Base-by-base conservation (phyloP, 2,329 filamentous ascomycete species). In the Hymenoscyphus repandus region DNA sequence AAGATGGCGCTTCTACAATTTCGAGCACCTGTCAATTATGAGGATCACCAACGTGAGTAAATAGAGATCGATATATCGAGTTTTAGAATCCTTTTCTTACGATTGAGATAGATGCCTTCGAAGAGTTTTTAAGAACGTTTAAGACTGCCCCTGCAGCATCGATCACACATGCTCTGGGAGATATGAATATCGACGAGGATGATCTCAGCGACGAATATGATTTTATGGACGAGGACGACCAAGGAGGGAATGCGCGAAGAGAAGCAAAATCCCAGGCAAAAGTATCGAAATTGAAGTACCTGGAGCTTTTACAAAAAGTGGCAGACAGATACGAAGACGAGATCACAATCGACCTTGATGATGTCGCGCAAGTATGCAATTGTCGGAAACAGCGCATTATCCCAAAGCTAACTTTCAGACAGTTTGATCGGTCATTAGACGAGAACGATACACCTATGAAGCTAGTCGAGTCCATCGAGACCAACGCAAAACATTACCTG, bases 401-500 rank as follows among this genome's bases (percentile, higher is more conserved):
- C 17, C 10, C 33, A 11, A 33, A 39, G 42, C 44, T 62, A 17
- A 32, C 10, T 42, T 37, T 36, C 17, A 30, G 12, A 41, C 45
- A 66, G 84, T 97, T 85, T 71, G 91, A 96, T 69, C 78, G 83
- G 58, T 76, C 82, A 27, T 70, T 83, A 18, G 82, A 83, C 47
- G 82, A 86, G 43, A 82, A 84, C 44, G 62, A 59, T 36, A 57
- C 60, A 6, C 58, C 60, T 5, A 69, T 88, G 56, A 82, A 85
- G 60, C 75, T 97, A 44, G 86, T 95, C 17, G 80, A 87, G 42
- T 95, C 88, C 1, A 87, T 99, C 62, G 88, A 93, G 72, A 79
- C 78, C 60, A 99, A 99, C 70, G 90, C 93, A 13, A 88, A 93
- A 65, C 93, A 96, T 69, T 99, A 99, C 66, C 85, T 97, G 59